phyloP scores from a whole-genome alignment of 1,284 basidiomycete species.

The Irpex lacteus region DNA sequence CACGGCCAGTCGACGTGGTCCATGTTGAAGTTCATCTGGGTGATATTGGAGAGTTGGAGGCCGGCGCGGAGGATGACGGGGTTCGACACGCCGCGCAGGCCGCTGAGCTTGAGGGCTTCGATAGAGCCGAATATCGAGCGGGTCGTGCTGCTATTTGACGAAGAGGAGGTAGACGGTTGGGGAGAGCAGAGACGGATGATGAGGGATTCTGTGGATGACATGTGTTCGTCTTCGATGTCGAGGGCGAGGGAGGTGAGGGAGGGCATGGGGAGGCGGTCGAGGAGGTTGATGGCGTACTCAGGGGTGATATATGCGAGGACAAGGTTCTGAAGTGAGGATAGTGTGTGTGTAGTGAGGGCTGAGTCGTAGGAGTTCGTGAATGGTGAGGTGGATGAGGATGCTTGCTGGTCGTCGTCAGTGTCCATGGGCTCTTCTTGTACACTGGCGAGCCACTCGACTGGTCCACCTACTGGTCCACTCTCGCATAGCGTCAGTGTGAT shows the following conservation, averaged over 20 bases:
- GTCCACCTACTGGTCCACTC: constrained; percentile 49
- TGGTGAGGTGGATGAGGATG: not conserved
- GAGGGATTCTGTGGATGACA: constrained; percentile 37
- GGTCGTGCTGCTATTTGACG: not conserved
- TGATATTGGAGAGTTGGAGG: constrained; percentile 5
- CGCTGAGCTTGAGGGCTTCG: constrained; percentile 46
- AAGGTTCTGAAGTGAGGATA: constrained; percentile 47
- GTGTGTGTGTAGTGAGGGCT: constrained; percentile 18
- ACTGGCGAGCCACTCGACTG: constrained; percentile 33
- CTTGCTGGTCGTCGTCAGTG: not conserved
- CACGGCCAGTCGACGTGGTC: constrained; percentile 31
- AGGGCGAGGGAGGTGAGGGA: constrained; percentile 44
- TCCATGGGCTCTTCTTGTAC: constrained; percentile 16
- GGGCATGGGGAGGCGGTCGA: constrained; percentile 47
- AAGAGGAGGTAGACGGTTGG: constrained; percentile 1
- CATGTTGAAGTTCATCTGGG: constrained; percentile 29
- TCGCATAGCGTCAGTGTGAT: constrained; percentile 42
- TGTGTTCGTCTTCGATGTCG: constrained; percentile 45
- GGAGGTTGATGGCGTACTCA: constrained; percentile 42
- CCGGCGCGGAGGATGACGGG: constrained; percentile 4
- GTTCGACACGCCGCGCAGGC: constrained; percentile 36
- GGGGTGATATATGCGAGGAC: constrained; percentile 44
- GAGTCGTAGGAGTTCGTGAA: not conserved
- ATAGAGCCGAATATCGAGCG: constrained; percentile 42
- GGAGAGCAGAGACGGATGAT: constrained; percentile 38